phyloP scores from a whole-genome alignment of 2,329 filamentous ascomycete species.

The Colletotrichum agaves region DNA sequence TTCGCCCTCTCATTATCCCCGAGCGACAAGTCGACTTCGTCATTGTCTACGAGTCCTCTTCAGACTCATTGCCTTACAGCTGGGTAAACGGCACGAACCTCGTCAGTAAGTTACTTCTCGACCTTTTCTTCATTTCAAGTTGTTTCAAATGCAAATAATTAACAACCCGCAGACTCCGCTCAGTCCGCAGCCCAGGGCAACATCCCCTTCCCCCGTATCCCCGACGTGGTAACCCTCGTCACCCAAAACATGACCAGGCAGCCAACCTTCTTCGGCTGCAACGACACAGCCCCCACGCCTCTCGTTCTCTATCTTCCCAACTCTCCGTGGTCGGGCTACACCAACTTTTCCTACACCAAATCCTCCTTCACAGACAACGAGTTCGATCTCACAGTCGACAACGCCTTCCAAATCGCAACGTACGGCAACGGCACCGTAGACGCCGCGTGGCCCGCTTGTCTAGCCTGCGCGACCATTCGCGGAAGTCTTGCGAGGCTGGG shows the following conservation, averaged over 20 bases:
- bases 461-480: constrained; percentile 82
- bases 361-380: constrained; percentile 41
- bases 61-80: constrained; percentile 38
- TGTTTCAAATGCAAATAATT: constrained; percentile 22
- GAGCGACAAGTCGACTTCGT: constrained; percentile 44
- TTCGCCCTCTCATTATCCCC: constrained; percentile 44
- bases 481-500: constrained; percentile 66
- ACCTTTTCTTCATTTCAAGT: neutral
- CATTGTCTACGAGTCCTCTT: constrained; percentile 47
- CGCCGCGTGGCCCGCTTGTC: constrained; percentile 77
- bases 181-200: constrained; percentile 40
- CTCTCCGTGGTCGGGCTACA: constrained; percentile 44
- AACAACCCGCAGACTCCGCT: constrained; percentile 7
- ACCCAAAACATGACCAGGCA: constrained; percentile 42
- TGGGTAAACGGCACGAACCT: constrained; percentile 46
- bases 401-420: constrained; percentile 83
- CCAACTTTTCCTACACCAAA: constrained; percentile 42
- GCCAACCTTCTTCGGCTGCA: constrained; percentile 45
- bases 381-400: constrained; percentile 52
- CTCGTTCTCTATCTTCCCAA: constrained; percentile 46
- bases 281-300: constrained; percentile 38
- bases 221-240: constrained; percentile 43
- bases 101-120: constrained; percentile 36
- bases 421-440: constrained; percentile 81
- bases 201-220: constrained; percentile 44